Percentiles rank a stretch among this genome's conserved stretches.
phyloP scores from a whole-genome alignment of 805 yeast genomes.

The Tetrapisispora fleetii region DNA sequence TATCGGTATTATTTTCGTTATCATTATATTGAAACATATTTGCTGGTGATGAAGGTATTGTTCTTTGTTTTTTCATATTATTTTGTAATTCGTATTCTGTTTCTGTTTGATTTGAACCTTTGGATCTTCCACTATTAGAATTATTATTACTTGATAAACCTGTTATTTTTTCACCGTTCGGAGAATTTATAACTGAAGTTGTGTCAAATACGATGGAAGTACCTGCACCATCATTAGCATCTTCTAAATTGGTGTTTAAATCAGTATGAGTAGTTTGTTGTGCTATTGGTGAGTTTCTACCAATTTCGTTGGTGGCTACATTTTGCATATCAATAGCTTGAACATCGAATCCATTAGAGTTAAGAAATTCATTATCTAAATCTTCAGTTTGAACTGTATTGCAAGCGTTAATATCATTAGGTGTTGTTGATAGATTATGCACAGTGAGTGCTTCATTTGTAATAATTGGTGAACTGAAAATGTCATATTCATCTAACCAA shows the following conservation, averaged over 20 bases:
- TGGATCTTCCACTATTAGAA: background rate
- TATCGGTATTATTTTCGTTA: conserved; percentile 1
- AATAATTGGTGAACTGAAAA: conserved; percentile 8
- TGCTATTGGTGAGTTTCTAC: conserved; percentile 26
- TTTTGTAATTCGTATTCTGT: conserved; percentile 2
- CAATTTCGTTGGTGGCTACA: conserved; percentile 7
- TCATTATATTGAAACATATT: conserved; percentile 21
- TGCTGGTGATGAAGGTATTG: conserved; percentile 28
- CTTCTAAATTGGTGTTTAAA: conserved; percentile 1
- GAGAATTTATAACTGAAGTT: conserved; percentile 11
- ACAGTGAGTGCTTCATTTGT: background rate
- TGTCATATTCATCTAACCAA: conserved; percentile 21
- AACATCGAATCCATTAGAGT: background rate
- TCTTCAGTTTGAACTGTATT: conserved; percentile 12
- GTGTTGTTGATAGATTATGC: conserved; percentile 10
- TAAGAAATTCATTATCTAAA: conserved; percentile 7
- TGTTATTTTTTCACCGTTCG: conserved; percentile 4
- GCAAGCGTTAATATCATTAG: conserved; percentile 14
- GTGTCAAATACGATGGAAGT: conserved; percentile 13
- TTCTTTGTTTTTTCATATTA: conserved; percentile 16
- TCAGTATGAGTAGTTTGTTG: conserved; percentile 1
- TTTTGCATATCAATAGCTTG: background rate
- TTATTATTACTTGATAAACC: background rate
- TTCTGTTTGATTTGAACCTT: background rate
- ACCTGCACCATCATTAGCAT: conserved; percentile 12